phyloP scores from a whole-genome alignment of 2,329 filamentous ascomycete genomes.

The Talaromyces amestolkiae region DNA sequence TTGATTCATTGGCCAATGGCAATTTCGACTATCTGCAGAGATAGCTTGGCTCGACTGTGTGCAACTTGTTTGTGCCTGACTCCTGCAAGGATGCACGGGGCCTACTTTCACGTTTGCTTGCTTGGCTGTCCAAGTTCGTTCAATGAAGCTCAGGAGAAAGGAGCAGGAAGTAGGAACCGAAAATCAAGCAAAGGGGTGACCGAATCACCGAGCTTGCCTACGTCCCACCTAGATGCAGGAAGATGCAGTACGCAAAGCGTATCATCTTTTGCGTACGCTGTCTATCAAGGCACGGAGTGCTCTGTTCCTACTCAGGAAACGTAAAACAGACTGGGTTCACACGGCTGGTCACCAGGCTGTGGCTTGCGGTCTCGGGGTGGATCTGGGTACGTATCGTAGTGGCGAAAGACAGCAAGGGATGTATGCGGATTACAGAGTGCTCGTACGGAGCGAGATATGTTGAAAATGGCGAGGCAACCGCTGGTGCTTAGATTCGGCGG shows the following conservation, averaged over 20 bases:
- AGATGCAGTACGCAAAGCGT: not conserved
- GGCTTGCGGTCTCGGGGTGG: not conserved
- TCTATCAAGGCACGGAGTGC: not conserved
- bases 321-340: not conserved
- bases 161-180: not conserved
- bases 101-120: not conserved
- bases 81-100: slow-evolving; percentile 12
- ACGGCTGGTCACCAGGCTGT: not conserved
- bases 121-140: not conserved
- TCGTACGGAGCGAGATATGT: not conserved
- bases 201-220: not conserved
- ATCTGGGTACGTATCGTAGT: not conserved
- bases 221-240: not conserved
- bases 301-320: not conserved
- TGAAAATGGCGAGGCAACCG: not conserved
- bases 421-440: not conserved
- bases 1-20: not conserved
- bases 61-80: not conserved
- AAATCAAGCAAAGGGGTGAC: not conserved
- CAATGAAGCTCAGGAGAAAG: not conserved
- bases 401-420: slow-evolving; percentile 7
- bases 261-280: not conserved
- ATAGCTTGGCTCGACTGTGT: not conserved
- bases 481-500: not conserved
- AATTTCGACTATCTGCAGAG: not conserved